Evolutionary conservation across 2,329 filamentous ascomycete species (phyloP).

Genomic region (Aspergillus pseudotamarii): DNA sequence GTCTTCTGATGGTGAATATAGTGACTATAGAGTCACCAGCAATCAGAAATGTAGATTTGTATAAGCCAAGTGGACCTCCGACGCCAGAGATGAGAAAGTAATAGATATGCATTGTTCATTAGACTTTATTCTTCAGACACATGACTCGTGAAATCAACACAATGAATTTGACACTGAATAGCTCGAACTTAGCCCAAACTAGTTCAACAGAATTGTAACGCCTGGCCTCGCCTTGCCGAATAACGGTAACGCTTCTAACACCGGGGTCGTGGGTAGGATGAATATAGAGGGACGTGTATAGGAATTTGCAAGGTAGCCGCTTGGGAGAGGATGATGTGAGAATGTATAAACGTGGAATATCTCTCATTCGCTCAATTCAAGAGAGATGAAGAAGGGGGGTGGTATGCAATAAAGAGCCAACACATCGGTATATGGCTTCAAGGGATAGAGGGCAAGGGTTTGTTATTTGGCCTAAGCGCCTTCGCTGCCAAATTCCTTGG

Average conservation of each 20-base stretch:
- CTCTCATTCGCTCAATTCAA: not conserved
- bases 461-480: slow-evolving; percentile 56
- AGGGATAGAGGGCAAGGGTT: not conserved
- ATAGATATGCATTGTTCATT: slow-evolving; percentile 8
- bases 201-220: slow-evolving; percentile 27
- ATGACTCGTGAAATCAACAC: slow-evolving; percentile 6
- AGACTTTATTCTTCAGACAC: slow-evolving; percentile 7
- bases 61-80: not conserved
- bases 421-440: not conserved
- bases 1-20: not conserved
- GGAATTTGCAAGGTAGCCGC: not conserved
- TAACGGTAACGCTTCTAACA: slow-evolving; percentile 34
- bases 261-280: slow-evolving; percentile 20
- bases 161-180: not conserved
- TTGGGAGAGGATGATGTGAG: not conserved
- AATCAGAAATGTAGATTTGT: not conserved
- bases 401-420: not conserved
- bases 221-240: slow-evolving; percentile 29
- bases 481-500: slow-evolving; percentile 92
- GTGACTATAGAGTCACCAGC: not conserved
- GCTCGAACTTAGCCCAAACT: not conserved
- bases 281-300: not conserved
- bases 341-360: not conserved
- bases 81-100: not conserved
- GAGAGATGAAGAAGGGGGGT: not conserved